phyloP scores from a whole-genome alignment of 371 early-diverging fungal species.

The Rhizopus microsporus region DNA sequence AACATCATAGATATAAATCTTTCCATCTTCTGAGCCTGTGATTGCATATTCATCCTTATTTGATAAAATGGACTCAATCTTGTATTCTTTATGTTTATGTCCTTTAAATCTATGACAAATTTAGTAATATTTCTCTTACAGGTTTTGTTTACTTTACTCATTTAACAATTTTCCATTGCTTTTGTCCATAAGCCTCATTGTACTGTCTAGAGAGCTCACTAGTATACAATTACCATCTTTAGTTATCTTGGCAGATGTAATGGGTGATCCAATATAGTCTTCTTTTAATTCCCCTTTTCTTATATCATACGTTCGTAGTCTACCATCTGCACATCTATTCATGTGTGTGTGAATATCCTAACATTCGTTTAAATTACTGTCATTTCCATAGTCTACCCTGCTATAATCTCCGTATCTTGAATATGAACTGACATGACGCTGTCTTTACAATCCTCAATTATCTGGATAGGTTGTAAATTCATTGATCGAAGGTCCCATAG shows the following conservation, averaged over 20 bases:
- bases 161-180: slow-evolving; percentile 75
- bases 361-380: background rate
- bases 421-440: slow-evolving; percentile 80
- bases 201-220: slow-evolving; percentile 72
- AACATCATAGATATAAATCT: slow-evolving; percentile 83
- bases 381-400: slow-evolving; percentile 57
- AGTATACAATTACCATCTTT: slow-evolving; percentile 79
- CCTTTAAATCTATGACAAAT: slow-evolving; percentile 70
- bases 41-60: slow-evolving; percentile 76
- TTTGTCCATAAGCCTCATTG: slow-evolving; percentile 82
- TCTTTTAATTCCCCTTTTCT: slow-evolving; percentile 69
- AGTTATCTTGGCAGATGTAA: slow-evolving; percentile 76
- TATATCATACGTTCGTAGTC: slow-evolving; percentile 82
- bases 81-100: slow-evolving; percentile 78
- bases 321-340: slow-evolving; percentile 79
- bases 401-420: slow-evolving; percentile 70
- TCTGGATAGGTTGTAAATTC: slow-evolving; percentile 75
- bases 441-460: slow-evolving; percentile 87
- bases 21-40: slow-evolving; percentile 92
- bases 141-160: slow-evolving; percentile 48
- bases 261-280: slow-evolving; percentile 78
- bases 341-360: background rate
- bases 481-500: slow-evolving; percentile 87
- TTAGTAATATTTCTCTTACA: background rate
- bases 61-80: slow-evolving; percentile 67